Percentiles rank a stretch among this genome's conserved stretches.
phyloP scores from a whole-genome alignment of 768 basidiomycete genomes.

The Kwoniella newhampshirensis region DNA sequence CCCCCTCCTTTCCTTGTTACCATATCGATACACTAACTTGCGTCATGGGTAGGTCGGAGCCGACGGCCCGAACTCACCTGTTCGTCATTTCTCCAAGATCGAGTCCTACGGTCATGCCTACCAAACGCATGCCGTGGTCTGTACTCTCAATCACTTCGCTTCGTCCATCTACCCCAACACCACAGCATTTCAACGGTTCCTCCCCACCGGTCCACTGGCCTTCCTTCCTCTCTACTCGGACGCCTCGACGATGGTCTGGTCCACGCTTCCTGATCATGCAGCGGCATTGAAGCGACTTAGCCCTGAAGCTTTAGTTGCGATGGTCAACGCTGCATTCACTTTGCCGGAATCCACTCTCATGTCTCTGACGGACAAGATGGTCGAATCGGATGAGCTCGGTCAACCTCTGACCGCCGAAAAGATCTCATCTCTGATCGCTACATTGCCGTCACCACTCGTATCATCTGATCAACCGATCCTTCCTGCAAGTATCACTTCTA shows the following conservation, averaged over 20 bases:
- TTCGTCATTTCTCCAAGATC: conserved; percentile 80
- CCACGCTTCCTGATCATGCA: conserved; percentile 74
- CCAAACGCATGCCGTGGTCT: conserved; percentile 83
- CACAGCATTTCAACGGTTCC: conserved; percentile 88
- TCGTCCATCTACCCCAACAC: conserved; percentile 60
- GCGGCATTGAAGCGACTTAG: conserved; percentile 68
- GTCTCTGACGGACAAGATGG: conserved; percentile 33
- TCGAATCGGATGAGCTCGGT: conserved; percentile 14
- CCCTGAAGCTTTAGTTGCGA: conserved; percentile 63
- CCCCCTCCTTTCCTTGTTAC: too few relatives aligned
- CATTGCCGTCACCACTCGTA: conserved; percentile 55
- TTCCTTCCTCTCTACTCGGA: conserved; percentile 83
- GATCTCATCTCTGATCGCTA: conserved; percentile 57
- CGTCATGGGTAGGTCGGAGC: conserved; percentile 82
- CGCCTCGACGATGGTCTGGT: conserved; percentile 89
- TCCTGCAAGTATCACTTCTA: conserved; percentile 70
- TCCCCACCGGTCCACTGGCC: conserved; percentile 91
- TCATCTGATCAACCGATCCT: conserved; percentile 60
- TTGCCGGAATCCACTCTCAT: conserved; percentile 43
- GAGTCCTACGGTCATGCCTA: conserved; percentile 89
- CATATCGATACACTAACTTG: too few relatives aligned
- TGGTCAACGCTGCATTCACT: conserved; percentile 91
- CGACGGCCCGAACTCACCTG: conserved; percentile 92
- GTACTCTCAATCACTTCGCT: conserved; percentile 74
- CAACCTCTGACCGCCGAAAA: conserved; percentile 56